Conservation (phyloP, 495 filamentous ascomycete genomes). For the Penicillium coffeae region DNA sequence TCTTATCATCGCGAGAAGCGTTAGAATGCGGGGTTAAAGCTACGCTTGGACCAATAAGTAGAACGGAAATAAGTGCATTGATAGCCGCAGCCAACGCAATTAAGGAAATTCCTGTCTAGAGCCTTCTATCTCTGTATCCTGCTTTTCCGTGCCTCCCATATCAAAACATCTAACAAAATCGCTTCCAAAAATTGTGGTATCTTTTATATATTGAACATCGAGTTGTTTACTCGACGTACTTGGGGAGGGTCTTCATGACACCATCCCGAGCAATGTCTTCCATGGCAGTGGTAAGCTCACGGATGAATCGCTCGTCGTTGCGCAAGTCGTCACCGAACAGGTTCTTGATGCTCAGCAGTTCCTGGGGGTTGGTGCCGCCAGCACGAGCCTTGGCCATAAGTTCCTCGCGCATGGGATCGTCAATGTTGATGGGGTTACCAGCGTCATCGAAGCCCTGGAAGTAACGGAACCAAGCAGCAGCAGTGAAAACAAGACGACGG, state of each 20-base stretch:
- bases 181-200: background rate
- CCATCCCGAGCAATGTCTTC: constrained; percentile 40
- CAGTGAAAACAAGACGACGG: constrained; percentile 42
- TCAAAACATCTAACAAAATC: constrained; percentile 5
- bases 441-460: constrained; percentile 42
- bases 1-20: background rate
- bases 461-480: constrained; percentile 45
- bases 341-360: constrained; percentile 38
- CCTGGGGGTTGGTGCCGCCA: constrained; percentile 31
- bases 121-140: background rate
- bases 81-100: background rate
- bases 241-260: constrained; percentile 40
- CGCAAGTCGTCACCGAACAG: constrained; percentile 48
- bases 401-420: constrained; percentile 44
- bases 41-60: background rate
- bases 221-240: constrained; percentile 35
- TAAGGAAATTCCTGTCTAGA: background rate
- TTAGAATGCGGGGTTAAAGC: background rate
- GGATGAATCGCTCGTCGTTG: constrained; percentile 35
- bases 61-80: background rate
- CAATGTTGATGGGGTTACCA: constrained; percentile 33
- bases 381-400: constrained; percentile 39
- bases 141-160: background rate
- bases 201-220: background rate
- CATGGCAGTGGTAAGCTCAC: constrained; percentile 36